Conservation (phyloP, 495 filamentous ascomycete genomes). For the Penicillium paxilli region DNA sequence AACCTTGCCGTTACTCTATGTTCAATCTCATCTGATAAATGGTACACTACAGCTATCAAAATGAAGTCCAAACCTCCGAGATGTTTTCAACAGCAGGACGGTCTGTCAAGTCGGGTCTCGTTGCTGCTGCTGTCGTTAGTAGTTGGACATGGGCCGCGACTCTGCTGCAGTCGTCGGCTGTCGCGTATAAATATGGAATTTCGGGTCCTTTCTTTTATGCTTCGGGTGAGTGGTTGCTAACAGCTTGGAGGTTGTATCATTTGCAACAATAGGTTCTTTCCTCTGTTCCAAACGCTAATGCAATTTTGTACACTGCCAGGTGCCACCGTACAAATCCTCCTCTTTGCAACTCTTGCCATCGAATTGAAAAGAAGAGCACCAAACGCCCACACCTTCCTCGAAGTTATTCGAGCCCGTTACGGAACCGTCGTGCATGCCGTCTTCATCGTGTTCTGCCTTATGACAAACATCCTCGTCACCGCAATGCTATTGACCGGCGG, state of each 20-base stretch:
- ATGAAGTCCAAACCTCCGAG: slow-evolving; percentile 93
- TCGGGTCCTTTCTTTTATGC: slow-evolving; percentile 94
- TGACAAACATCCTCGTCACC: slow-evolving; percentile 83
- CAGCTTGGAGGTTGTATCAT: too few relatives aligned
- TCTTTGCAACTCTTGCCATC: slow-evolving; percentile 93
- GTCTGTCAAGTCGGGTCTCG: slow-evolving; percentile 91
- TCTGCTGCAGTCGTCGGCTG: slow-evolving; percentile 72
- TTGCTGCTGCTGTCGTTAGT: slow-evolving; percentile 93
- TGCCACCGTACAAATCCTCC: slow-evolving; percentile 64
- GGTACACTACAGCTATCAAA: slow-evolving; percentile 63
- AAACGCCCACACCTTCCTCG: slow-evolving; percentile 85
- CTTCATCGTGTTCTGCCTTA: slow-evolving; percentile 78
- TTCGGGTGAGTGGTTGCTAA: slow-evolving; percentile 35
- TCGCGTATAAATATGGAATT: slow-evolving; percentile 91
- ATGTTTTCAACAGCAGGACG: slow-evolving; percentile 96
- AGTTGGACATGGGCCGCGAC: slow-evolving; percentile 85
- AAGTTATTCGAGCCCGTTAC: slow-evolving; percentile 65
- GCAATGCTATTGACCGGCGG: slow-evolving; percentile 93
- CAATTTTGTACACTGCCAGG: slow-evolving; percentile 32
- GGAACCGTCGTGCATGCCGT: slow-evolving; percentile 68
- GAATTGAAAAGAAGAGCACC: slow-evolving; percentile 86
- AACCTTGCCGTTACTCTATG: not conserved
- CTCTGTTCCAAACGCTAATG: not conserved
- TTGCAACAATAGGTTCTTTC: too few relatives aligned
- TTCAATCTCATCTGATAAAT: not conserved